Conservation (phyloP, 306 rosid species). For the Cicer bijugum region DNA sequence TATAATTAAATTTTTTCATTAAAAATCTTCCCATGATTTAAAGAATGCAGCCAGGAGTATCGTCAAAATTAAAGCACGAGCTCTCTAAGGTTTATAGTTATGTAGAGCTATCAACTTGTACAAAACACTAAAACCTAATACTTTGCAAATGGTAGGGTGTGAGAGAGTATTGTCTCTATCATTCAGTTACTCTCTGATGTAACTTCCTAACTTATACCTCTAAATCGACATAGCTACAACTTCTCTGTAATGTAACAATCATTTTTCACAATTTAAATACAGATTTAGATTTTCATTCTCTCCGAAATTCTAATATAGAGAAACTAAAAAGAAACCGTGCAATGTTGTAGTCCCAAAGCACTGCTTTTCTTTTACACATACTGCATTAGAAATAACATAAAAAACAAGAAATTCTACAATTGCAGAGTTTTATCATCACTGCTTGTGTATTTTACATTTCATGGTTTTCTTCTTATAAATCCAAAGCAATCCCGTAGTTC, state of each 20-base stretch:
- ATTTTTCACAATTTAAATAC: background rate
- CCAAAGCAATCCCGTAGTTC: slow-evolving; percentile 7
- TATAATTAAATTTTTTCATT: background rate
- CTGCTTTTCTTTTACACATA: background rate
- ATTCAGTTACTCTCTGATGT: background rate
- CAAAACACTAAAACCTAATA: background rate
- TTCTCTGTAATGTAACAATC: background rate
- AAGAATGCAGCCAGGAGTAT: background rate
- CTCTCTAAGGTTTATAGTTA: background rate
- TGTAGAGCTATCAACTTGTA: slow-evolving; percentile 3
- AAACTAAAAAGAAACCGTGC: background rate
- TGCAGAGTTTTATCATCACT: slow-evolving; percentile 3
- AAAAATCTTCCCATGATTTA: background rate
- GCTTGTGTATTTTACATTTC: background rate
- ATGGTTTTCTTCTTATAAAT: slow-evolving; percentile 13
- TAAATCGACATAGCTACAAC: no score
- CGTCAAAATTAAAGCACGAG: slow-evolving; percentile 8
- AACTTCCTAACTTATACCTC: background rate
- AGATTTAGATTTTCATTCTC: background rate
- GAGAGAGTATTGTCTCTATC: background rate
- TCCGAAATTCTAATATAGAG: background rate
- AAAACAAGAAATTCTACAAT: background rate
- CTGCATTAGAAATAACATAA: slow-evolving; percentile 17
- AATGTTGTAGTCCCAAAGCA: background rate
- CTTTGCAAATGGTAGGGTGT: background rate